Conservation (phyloP, 2,329 filamentous ascomycete species). For the Alternaria alternata region DNA sequence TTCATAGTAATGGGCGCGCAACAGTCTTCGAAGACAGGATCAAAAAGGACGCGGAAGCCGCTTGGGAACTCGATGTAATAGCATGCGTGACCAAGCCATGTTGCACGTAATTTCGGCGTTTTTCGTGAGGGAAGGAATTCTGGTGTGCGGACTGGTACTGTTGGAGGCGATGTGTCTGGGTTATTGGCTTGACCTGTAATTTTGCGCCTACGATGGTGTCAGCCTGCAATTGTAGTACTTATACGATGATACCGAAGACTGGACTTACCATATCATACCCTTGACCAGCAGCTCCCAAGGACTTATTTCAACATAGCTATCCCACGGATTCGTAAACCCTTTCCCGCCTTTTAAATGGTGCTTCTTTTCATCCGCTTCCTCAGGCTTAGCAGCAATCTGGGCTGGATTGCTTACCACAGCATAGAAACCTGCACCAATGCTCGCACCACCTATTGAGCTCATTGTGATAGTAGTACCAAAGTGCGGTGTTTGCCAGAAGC, state of each 20-base stretch:
- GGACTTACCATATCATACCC: conserved; percentile 51
- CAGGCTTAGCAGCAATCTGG: conserved; percentile 52
- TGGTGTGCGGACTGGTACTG: conserved; percentile 72
- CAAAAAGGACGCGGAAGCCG: conserved; percentile 88
- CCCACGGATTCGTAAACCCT: conserved; percentile 67
- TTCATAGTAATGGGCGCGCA: conserved; percentile 78
- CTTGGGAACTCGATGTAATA: conserved; percentile 90
- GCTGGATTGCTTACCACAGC: conserved; percentile 53
- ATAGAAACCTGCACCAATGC: conserved; percentile 45
- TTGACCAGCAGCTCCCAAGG: conserved; percentile 44
- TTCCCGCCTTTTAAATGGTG: conserved; percentile 64
- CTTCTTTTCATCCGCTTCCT: conserved; percentile 55
- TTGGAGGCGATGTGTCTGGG: conserved; percentile 71
- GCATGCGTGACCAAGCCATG: conserved; percentile 95
- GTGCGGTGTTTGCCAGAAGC: conserved; percentile 31
- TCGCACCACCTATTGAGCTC: conserved; percentile 39
- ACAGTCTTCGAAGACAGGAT: conserved; percentile 89
- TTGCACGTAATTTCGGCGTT: conserved; percentile 74
- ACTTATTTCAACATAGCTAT: conserved; percentile 57
- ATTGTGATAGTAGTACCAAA: conserved; percentile 40
- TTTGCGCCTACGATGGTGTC: conserved; percentile 49
- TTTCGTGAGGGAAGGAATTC: conserved; percentile 70
- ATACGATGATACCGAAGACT: neutral
- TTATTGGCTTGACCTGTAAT: conserved; percentile 60
- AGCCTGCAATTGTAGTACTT: neutral